phyloP scores from a whole-genome alignment of 208 protist species.

The Leishmania lainsoni region DNA sequence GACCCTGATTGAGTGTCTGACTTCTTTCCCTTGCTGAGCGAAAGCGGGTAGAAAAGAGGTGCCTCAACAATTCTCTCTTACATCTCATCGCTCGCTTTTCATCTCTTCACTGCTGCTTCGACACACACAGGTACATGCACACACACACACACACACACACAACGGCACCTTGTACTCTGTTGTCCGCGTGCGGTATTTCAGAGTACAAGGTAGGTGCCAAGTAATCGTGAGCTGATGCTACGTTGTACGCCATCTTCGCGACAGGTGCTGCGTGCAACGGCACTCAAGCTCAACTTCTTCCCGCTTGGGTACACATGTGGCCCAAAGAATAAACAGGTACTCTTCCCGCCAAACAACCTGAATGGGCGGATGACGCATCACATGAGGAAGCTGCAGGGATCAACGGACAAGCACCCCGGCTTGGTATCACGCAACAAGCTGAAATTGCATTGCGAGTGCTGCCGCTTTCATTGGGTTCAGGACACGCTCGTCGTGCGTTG shows the following conservation, averaged over 20 bases:
- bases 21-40: neutral
- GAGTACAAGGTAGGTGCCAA: neutral
- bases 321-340: conserved; percentile 64
- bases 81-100: neutral
- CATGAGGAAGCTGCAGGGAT: conserved; percentile 68
- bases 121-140: neutral
- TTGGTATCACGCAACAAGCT: conserved; percentile 67
- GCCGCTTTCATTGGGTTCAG: conserved; percentile 76
- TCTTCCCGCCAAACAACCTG: conserved; percentile 67
- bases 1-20: neutral
- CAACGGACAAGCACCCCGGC: conserved; percentile 57
- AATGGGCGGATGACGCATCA: conserved; percentile 58
- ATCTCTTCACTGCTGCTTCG: neutral
- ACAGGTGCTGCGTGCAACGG: conserved; percentile 18
- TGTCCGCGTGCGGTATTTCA: neutral
- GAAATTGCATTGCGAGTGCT: conserved; percentile 79
- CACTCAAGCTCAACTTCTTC: conserved; percentile 64
- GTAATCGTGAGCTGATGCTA: conserved; percentile 16
- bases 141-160: neutral
- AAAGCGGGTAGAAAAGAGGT: neutral
- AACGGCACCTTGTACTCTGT: neutral
- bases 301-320: conserved; percentile 70
- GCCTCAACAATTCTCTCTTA: neutral
- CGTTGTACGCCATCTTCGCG: conserved; percentile 3
- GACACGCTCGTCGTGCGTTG: conserved; percentile 82